These are phyloP conservation scores for Torulaspora pretoriensis DNA, from an alignment of 1,139 yeast genomes.

Conservation along the genomic window DNA sequence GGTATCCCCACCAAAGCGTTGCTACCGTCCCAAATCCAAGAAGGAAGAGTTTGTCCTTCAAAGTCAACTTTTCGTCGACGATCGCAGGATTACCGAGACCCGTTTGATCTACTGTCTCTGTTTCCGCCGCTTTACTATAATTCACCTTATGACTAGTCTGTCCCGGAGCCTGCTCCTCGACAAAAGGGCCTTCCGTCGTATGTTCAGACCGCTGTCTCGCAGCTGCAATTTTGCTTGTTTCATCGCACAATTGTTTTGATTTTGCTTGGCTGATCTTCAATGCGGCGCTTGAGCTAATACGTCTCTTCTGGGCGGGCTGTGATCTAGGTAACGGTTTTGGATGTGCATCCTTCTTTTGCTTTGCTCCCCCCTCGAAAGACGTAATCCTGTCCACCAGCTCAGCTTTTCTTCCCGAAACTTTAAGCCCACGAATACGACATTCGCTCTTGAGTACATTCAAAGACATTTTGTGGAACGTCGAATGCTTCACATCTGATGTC, in stretches of 20 bases:
- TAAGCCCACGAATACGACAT: conserved; percentile 53
- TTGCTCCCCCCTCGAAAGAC: conserved; percentile 4
- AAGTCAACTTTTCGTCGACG: conserved; percentile 4
- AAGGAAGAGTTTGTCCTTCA: conserved; percentile 19
- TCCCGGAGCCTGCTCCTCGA: not conserved
- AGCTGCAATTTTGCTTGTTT: not conserved
- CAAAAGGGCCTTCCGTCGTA: not conserved
- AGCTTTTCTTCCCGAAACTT: conserved; percentile 51
- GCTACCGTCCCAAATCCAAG: conserved; percentile 18
- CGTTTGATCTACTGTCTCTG: conserved; percentile 6
- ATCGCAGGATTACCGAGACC: not conserved
- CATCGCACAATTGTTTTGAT: conserved; percentile 1
- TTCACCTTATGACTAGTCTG: not conserved
- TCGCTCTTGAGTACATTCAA: conserved; percentile 49
- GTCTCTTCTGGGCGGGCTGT: not conserved
- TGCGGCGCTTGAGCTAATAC: not conserved
- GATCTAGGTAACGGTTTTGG: no score
- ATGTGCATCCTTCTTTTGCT: no score
- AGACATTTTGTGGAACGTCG: conserved; percentile 41
- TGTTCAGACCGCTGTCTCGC: not conserved
- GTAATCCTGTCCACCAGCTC: conserved; percentile 47
- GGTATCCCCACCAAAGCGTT: conserved; percentile 22
- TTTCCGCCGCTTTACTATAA: conserved; percentile 6
- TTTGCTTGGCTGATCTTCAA: not conserved
- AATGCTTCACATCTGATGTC: conserved; percentile 23